Conservation (phyloP, 805 yeast species). For the Ogataea methanolica region DNA sequence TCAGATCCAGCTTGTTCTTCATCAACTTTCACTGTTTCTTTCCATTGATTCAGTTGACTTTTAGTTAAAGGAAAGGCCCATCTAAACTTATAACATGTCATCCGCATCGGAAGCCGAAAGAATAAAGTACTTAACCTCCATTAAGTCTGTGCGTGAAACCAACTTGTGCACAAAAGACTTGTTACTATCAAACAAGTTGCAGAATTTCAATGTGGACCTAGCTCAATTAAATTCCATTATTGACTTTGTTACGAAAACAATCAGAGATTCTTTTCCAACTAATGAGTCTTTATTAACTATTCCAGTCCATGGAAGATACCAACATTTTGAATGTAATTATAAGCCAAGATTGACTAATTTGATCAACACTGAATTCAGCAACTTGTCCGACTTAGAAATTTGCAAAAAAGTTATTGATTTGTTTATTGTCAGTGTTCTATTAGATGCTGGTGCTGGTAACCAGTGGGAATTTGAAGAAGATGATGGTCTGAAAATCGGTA, state of each 20-base stretch:
- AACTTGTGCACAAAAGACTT: constrained; percentile 38
- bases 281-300: constrained; percentile 36
- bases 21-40: background rate
- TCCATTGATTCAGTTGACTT: background rate
- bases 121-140: constrained; percentile 38
- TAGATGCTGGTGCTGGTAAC: constrained; percentile 70
- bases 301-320: constrained; percentile 69
- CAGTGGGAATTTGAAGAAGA: constrained; percentile 45
- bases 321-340: constrained; percentile 55
- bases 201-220: constrained; percentile 44
- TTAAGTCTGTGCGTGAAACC: constrained; percentile 52
- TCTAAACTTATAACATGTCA: constrained; percentile 1
- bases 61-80: background rate
- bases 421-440: constrained; percentile 53
- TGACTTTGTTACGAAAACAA: constrained; percentile 41
- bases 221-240: constrained; percentile 38
- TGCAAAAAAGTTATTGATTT: constrained; percentile 53
- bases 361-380: constrained; percentile 34
- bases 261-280: constrained; percentile 40
- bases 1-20: background rate
- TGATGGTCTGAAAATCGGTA: constrained; percentile 28
- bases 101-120: constrained; percentile 7
- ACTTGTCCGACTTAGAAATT: constrained; percentile 34
- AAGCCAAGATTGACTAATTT: constrained; percentile 39
- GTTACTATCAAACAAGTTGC: constrained; percentile 32